phyloP scores from a whole-genome alignment of 2,329 filamentous ascomycete genomes.

The Coniochaeta sp. region DNA sequence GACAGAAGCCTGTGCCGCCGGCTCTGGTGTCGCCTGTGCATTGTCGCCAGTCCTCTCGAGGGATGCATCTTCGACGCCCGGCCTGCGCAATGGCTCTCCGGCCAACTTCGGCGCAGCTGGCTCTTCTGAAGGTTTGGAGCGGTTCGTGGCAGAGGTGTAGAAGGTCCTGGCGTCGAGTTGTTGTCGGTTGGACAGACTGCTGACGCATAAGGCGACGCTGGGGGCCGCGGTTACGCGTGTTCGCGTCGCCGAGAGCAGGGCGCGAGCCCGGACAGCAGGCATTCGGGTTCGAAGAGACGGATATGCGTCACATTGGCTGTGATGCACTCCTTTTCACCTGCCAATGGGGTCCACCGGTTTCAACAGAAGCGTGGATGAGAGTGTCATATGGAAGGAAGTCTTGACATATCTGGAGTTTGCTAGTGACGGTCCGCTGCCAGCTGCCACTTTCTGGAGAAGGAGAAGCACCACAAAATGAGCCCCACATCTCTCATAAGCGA shows the following conservation, averaged over 20 bases:
- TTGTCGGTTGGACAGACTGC: background rate
- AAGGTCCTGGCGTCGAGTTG: background rate
- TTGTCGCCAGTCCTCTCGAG: background rate
- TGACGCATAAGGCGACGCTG: slow-evolving; percentile 7
- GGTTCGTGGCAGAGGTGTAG: background rate
- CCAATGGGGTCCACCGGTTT: background rate
- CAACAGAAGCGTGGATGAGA: background rate
- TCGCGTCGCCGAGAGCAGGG: slow-evolving; percentile 15
- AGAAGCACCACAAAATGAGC: background rate
- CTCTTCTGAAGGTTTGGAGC: background rate
- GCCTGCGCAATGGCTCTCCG: background rate
- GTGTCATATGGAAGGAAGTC: background rate
- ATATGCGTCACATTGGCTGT: background rate
- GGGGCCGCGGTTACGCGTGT: slow-evolving; percentile 8
- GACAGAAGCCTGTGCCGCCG: background rate
- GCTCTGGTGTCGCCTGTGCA: background rate
- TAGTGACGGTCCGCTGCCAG: background rate
- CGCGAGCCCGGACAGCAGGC: slow-evolving; percentile 16
- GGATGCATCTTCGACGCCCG: background rate
- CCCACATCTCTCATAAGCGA: background rate
- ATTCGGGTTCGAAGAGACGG: slow-evolving; percentile 7
- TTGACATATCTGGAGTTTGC: background rate
- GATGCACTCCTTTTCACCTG: background rate
- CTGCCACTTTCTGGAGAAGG: background rate
- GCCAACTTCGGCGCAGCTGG: background rate